Base-by-base conservation (phyloP, 352 stramenopile species). In the Phytophthora melonis region DNA sequence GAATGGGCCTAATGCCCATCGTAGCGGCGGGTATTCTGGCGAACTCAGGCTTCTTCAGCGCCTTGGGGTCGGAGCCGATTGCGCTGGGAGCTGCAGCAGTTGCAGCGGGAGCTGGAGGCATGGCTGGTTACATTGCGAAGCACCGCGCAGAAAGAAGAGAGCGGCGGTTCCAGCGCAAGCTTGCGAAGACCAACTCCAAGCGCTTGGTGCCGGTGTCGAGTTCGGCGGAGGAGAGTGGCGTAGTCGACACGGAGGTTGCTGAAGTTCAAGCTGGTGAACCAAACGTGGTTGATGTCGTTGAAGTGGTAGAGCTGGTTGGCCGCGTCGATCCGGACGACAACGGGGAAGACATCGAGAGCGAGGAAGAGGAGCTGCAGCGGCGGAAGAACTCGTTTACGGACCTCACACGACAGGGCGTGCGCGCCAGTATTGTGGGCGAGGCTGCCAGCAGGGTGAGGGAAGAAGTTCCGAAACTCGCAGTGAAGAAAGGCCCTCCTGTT, bases 1-100 rank as follows among this genome's bases (percentile, higher is more conserved):
- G 83, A 16, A 89, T 93, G 80, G 87, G 83, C 0, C 58, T 94
- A 13, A 87, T 94, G 80, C 85, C 85, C 7, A 84, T 92, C 16
- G 54, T 94, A 5, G 87, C 83, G 5, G 77, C 81, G 2, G 80
- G 79, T 10, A 68, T 94, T 7, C 58, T 94, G 0, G 78, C 76
- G 2, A 81, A 88, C 34, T 76, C 85, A 0, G 83, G 86, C 3
- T 68, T 94, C 34, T 90, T 94, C 21, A 86, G 69, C 8, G 78
- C 82, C 1, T 61, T 93, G 5, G 78, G 79, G 19, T 77, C 77
- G 0, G 83, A 89, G 54, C 77, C 81, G 0, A 66, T 93, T 32
- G 77, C 79, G 9, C 57, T 92, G 18, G 80, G 83, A 4, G 73
- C 77, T 2, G 78, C 79, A 9, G 87, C 75, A 13, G 60, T 74